Evolutionary conservation across 2,329 filamentous ascomycete genomes (phyloP).

Genomic region (Exserohilum rostratum): DNA sequence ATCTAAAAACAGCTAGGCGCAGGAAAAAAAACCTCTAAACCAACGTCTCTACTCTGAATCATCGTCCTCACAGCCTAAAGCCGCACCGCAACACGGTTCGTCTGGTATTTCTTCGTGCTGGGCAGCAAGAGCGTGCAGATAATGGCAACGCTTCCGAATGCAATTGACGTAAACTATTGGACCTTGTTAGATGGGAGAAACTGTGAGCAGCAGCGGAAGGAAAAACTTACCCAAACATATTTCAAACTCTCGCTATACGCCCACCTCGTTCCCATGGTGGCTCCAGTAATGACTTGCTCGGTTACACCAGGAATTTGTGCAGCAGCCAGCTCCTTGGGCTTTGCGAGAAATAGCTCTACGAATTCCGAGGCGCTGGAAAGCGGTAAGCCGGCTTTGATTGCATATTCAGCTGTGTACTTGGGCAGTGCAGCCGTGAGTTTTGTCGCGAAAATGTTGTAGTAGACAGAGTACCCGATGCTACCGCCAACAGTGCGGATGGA

Average conservation of each 20-base stretch:
- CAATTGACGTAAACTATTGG: too few species aligned
- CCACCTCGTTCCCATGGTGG: constrained; percentile 36
- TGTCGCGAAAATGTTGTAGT: constrained; percentile 45
- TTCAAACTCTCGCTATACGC: constrained; percentile 40
- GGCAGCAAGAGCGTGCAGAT: constrained; percentile 38
- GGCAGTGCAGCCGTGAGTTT: constrained; percentile 36
- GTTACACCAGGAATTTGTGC: constrained; percentile 35
- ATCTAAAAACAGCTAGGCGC: too few species aligned
- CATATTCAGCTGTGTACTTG: constrained; percentile 31
- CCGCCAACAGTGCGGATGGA: constrained; percentile 54
- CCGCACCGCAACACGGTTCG: constrained; percentile 40
- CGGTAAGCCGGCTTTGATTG: constrained; percentile 50
- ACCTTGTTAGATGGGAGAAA: too few species aligned
- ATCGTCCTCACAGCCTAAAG: too few species aligned
- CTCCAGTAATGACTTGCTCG: constrained; percentile 31
- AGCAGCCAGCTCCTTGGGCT: constrained; percentile 22
- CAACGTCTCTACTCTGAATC: too few species aligned
- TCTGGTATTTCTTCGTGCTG: constrained; percentile 43
- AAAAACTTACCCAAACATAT: constrained; percentile 34
- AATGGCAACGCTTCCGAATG: too few species aligned
- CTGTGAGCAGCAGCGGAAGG: neutral
- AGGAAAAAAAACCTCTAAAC: too few species aligned
- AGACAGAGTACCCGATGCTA: constrained; percentile 46
- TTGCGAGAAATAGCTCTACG: constrained; percentile 40
- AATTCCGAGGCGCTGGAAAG: constrained; percentile 44